A percentile compares a stretch with the other conserved stretches of the same genome.
phyloP scores from a whole-genome alignment of 352 stramenopile species.

The Halophytophthora batemanensis region DNA sequence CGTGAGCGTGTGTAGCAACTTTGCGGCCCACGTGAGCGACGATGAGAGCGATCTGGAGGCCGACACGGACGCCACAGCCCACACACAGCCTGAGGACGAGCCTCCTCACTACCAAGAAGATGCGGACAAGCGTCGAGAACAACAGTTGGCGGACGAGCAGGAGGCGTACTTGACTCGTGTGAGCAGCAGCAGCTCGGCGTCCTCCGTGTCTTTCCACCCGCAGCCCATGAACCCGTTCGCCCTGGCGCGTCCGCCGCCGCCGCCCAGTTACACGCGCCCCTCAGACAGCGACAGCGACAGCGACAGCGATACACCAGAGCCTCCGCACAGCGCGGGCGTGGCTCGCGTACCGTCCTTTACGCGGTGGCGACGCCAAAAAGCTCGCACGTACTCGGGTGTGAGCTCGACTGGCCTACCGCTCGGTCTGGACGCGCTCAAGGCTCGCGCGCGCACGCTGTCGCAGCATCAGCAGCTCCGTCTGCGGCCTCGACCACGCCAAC shows the following conservation, averaged over 20 bases:
- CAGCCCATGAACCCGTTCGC: conserved; percentile 15
- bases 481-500: not conserved
- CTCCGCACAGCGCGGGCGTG: conserved; percentile 9
- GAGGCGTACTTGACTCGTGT: too few relatives aligned
- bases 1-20: not conserved
- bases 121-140: conserved; percentile 12
- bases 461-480: conserved; percentile 19
- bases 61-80: not conserved
- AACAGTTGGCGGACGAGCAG: conserved; percentile 12
- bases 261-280: conserved; percentile 1
- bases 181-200: conserved; percentile 1
- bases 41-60: conserved; percentile 5
- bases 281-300: conserved; percentile 14
- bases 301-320: conserved; percentile 1
- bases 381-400: conserved; percentile 36
- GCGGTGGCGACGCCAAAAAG: conserved; percentile 33
- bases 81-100: conserved; percentile 1
- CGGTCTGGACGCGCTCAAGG: conserved; percentile 27
- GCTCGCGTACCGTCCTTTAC: conserved; percentile 16
- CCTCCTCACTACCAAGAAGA: not conserved
- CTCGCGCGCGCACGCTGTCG: conserved; percentile 32
- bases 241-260: conserved; percentile 9
- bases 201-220: conserved; percentile 11
- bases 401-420: conserved; percentile 26
- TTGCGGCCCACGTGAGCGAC: not conserved